These are phyloP conservation scores for Penicillium psychrosexuale DNA, from an alignment of 2,329 filamentous ascomycete genomes.

Conservation along the genomic window DNA sequence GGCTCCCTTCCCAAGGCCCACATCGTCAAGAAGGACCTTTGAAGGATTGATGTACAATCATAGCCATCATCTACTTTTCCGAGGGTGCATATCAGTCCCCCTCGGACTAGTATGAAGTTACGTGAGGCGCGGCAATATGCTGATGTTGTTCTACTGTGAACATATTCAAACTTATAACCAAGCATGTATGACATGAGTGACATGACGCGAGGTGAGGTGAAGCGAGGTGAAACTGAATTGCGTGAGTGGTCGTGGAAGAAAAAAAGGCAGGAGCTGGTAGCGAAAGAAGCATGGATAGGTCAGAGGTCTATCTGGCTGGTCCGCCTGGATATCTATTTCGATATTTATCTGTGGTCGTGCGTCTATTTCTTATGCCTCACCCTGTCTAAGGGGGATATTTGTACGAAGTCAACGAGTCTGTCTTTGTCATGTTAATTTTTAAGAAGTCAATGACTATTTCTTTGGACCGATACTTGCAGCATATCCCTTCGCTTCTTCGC, in stretches of 20 bases:
- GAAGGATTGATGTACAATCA: constrained; percentile 6
- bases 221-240: neutral
- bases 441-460: constrained; percentile 7
- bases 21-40: constrained; percentile 31
- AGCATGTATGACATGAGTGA: constrained; percentile 7
- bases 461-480: neutral
- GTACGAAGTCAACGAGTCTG: constrained; percentile 12
- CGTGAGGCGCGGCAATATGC: neutral
- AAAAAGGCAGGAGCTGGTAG: neutral
- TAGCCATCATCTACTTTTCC: neutral
- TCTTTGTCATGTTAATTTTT: constrained; percentile 6
- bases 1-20: constrained; percentile 38
- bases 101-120: neutral
- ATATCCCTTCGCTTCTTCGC: neutral
- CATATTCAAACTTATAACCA: neutral
- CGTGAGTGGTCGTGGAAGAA: neutral
- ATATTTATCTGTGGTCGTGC: constrained; percentile 2
- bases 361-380: neutral
- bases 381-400: neutral
- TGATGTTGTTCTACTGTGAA: constrained; percentile 3
- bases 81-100: neutral
- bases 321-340: neutral
- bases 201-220: constrained; percentile 5
- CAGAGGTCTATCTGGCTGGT: constrained; percentile 6
- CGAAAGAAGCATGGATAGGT: constrained; percentile 2